These are phyloP conservation scores for Artemisia tridentata DNA, from an alignment of 129 eudicot genomes.

Conservation along the genomic window DNA sequence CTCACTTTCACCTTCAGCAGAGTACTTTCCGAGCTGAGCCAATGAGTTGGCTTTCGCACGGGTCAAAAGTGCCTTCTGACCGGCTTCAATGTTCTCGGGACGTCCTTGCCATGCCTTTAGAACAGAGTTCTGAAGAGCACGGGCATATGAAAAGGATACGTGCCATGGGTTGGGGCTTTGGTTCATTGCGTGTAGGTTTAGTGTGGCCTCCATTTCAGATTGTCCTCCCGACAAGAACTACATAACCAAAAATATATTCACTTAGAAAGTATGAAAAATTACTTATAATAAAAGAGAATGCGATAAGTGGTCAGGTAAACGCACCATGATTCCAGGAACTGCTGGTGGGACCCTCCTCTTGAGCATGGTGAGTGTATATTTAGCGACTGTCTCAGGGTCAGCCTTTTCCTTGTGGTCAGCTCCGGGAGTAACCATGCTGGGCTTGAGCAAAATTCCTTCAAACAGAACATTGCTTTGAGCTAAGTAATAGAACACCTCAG, in stretches of 20 bases:
- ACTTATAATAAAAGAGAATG: background rate
- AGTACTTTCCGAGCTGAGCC: slow-evolving; percentile 52
- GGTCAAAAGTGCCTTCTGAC: slow-evolving; percentile 64
- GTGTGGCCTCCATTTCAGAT: slow-evolving; percentile 85
- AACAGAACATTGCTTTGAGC: slow-evolving; percentile 77
- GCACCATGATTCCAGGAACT: slow-evolving; percentile 92
- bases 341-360: slow-evolving; percentile 96
- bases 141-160: slow-evolving; percentile 85
- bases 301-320: background rate
- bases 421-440: slow-evolving; percentile 93
- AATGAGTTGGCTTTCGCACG: slow-evolving; percentile 92
- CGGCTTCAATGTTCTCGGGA: slow-evolving; percentile 78
- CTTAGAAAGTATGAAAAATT: background rate
- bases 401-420: slow-evolving; percentile 90
- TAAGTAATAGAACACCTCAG: slow-evolving; percentile 86
- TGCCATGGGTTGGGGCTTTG: slow-evolving; percentile 97
- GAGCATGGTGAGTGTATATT: slow-evolving; percentile 81
- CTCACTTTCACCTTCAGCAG: too few species aligned
- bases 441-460: slow-evolving; percentile 84
- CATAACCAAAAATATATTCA: slow-evolving; percentile 18
- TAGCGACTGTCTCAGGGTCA: slow-evolving; percentile 77
- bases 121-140: slow-evolving; percentile 83
- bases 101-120: slow-evolving; percentile 90
- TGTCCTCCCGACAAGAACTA: slow-evolving; percentile 94
- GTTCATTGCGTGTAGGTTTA: slow-evolving; percentile 84